Base-by-base conservation (phyloP, 352 stramenopile genomes). In the Pythium oligandrum region DNA sequence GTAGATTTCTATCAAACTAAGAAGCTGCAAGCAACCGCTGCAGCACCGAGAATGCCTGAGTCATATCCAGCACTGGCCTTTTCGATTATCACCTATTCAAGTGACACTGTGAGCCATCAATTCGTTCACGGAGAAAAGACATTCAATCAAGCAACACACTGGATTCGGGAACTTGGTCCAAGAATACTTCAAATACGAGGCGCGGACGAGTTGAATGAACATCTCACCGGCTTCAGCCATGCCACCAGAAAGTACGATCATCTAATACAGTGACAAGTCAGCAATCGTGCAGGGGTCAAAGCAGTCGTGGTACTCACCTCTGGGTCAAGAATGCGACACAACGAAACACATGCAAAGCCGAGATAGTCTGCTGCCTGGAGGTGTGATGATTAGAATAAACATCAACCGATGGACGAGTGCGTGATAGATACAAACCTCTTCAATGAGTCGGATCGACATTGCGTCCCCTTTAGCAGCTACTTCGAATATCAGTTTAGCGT, bases 21-120 rank as follows among this genome's bases (percentile, higher is more conserved):
- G 17, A 26, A 26, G 17, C 17, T 26, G 17, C 17, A 26, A 26
- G 17, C 17, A 26, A 26, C 17, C 26, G 79, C 79, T 6, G 78
- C 83, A 3, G 79, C 81, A 37, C 83, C 83, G 46, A 94, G 86
- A 61, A 94, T 88, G 4, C 83, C 83, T 11, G 81, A 85, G 61
- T 91, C 74, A 60, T 94, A 94, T n/a, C 83, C 83, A 3, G 76
- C 81, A 35, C 65, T 89, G 17, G 81, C 76, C 50, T 90, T 90
- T 54, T 90, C 80, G 55, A 93, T 89, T 37, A 57, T 63, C 46
- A 90, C 76, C 79, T 90, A 52, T 26, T 5, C 36, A 8, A 40
- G 11, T 11, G 30, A 40, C 45, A 38, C 26, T 39, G 7, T 51
- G n/a, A 7, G 30, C 8, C 43, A n/a, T n/a, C 4, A 39, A 30